Percentiles rank a stretch among this genome's conserved stretches.
Evolutionary conservation across 2,329 filamentous ascomycete species (phyloP).

Genomic region (Aspergillus tubingensis): DNA sequence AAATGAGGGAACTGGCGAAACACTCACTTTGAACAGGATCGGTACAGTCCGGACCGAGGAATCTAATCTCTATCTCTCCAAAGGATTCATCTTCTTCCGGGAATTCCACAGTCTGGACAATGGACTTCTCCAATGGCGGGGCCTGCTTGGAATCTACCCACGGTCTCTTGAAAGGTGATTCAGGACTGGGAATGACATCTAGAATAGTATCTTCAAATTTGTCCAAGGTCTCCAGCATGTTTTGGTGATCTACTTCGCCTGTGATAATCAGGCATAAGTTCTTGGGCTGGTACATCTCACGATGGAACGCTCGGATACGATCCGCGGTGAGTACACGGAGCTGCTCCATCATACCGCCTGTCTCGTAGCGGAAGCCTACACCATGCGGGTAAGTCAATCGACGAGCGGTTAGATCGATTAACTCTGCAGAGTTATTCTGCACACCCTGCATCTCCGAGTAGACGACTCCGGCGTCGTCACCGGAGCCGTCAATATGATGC

Average conservation of each 20-base stretch:
- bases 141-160: conserved; percentile 88
- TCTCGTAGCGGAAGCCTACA: conserved; percentile 93
- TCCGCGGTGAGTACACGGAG: conserved; percentile 83
- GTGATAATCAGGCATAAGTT: conserved; percentile 89
- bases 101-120: conserved; percentile 80
- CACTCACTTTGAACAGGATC: conserved; percentile 61
- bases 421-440: conserved; percentile 77
- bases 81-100: conserved; percentile 95
- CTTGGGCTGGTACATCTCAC: conserved; percentile 96
- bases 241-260: conserved; percentile 82
- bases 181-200: conserved; percentile 73
- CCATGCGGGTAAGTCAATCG: conserved; percentile 83
- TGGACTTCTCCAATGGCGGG: conserved; percentile 69
- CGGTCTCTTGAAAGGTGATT: conserved; percentile 77
- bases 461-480: conserved; percentile 93
- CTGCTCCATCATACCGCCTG: conserved; percentile 94
- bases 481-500: conserved; percentile 89
- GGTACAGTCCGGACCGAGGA: conserved; percentile 81
- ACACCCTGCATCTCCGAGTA: conserved; percentile 99
- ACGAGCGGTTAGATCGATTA: conserved; percentile 83
- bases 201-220: conserved; percentile 85
- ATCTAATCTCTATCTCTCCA: conserved; percentile 82
- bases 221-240: conserved; percentile 79
- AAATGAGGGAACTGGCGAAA: conserved; percentile 3
- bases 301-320: conserved; percentile 90